These are phyloP conservation scores for Lentithecium fluviatile DNA, from an alignment of 495 filamentous ascomycete species.

Conservation along the genomic window DNA sequence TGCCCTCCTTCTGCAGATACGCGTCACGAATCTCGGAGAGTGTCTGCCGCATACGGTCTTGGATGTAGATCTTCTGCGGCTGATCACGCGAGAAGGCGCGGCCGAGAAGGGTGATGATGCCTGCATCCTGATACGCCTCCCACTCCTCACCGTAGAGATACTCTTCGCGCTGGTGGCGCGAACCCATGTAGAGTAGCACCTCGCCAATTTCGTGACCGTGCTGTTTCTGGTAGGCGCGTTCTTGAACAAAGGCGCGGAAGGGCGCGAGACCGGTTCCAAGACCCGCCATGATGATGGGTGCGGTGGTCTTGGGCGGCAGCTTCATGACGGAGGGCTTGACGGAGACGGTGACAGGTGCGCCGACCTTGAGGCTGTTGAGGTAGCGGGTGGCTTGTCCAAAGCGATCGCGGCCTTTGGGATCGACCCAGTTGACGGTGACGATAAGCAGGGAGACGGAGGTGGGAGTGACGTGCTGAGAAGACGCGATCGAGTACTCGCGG, in stretches of 20 bases:
- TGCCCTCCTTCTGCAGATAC: slow-evolving; percentile 82
- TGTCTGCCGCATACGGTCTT: slow-evolving; percentile 93
- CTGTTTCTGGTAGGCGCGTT: slow-evolving; percentile 93
- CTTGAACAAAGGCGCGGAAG: slow-evolving; percentile 97
- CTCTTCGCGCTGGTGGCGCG: slow-evolving; percentile 94
- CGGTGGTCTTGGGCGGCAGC: slow-evolving; percentile 76
- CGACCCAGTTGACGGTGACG: slow-evolving; percentile 94
- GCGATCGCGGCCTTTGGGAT: slow-evolving; percentile 81
- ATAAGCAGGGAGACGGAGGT: slow-evolving; percentile 89
- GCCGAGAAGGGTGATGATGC: slow-evolving; percentile 90
- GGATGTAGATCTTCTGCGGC: slow-evolving; percentile 98
- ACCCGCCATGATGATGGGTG: slow-evolving; percentile 97
- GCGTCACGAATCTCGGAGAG: slow-evolving; percentile 82
- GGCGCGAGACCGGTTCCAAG: slow-evolving; percentile 97
- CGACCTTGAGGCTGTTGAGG: slow-evolving; percentile 69
- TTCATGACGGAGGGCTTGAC: slow-evolving; percentile 99
- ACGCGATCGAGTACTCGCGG: slow-evolving; percentile 96
- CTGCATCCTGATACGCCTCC: slow-evolving; percentile 95
- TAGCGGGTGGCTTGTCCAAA: slow-evolving; percentile 91
- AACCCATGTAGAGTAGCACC: slow-evolving; percentile 94
- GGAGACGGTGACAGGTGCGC: slow-evolving; percentile 78
- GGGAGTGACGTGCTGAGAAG: slow-evolving; percentile 87
- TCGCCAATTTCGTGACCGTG: slow-evolving; percentile 92
- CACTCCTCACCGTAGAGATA: slow-evolving; percentile 99
- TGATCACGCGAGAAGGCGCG: slow-evolving; percentile 96